These are phyloP conservation scores for Solanum microdontum DNA, from an alignment of 257 asterid genomes.

Conservation along the genomic window DNA sequence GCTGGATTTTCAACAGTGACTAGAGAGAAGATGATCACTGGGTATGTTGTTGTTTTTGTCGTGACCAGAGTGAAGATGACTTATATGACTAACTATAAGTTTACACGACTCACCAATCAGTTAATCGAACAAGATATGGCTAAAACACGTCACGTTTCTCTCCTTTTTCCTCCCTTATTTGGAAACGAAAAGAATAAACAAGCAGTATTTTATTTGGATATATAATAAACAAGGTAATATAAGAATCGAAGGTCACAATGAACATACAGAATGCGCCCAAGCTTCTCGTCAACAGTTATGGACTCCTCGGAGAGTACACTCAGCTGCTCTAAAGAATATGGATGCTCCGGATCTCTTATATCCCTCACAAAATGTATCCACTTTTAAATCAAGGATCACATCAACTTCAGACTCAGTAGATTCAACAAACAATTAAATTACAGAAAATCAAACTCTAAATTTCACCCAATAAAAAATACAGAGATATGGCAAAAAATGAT, in stretches of 20 bases:
- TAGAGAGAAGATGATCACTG: neutral
- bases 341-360: constrained; percentile 96
- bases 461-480: neutral
- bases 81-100: neutral
- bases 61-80: neutral
- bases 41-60: neutral
- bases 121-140: neutral
- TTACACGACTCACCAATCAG: neutral
- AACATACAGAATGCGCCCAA: constrained; percentile 68
- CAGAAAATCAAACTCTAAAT: neutral
- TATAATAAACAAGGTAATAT: neutral
- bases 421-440: neutral
- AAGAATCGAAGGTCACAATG: neutral
- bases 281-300: constrained; percentile 76
- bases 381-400: constrained; percentile 43
- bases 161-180: neutral
- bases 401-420: neutral
- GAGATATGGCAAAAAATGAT: neutral
- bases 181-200: neutral
- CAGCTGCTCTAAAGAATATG: constrained; percentile 86
- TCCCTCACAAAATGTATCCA: constrained; percentile 60
- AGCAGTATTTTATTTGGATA: neutral
- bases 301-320: constrained; percentile 87
- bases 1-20: neutral
- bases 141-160: neutral